Conservation (phyloP, 495 filamentous ascomycete species). For the Aspergillus mulundensis region DNA sequence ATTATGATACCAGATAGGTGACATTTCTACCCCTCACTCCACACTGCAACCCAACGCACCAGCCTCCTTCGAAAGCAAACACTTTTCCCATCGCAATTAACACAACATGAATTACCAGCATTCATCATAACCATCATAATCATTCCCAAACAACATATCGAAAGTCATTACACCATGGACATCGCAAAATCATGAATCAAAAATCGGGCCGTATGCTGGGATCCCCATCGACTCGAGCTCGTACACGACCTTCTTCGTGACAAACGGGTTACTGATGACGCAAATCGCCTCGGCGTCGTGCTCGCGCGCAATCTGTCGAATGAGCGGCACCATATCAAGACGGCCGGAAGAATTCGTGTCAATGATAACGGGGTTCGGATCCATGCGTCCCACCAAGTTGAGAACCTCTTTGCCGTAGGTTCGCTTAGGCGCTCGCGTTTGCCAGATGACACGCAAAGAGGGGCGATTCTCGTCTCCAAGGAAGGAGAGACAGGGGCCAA, state of each 20-base stretch:
- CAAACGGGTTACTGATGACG: constrained; percentile 69
- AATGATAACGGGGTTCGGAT: constrained; percentile 51
- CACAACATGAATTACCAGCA: not conserved
- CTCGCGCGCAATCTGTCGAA: constrained; percentile 53
- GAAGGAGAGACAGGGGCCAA: constrained; percentile 58
- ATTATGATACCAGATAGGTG: no score
- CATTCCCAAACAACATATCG: not conserved
- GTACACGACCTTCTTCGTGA: constrained; percentile 70
- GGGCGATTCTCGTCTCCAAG: constrained; percentile 45
- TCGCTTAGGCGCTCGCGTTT: constrained; percentile 47
- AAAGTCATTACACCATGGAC: not conserved
- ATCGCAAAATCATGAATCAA: constrained; percentile 58
- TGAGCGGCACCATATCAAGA: constrained; percentile 53
- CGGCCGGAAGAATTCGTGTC: constrained; percentile 48
- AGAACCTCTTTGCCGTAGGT: constrained; percentile 54
- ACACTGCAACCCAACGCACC: not conserved
- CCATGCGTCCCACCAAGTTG: constrained; percentile 46
- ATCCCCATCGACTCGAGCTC: constrained; percentile 66
- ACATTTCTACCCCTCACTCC: not conserved
- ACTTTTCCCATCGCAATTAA: not conserved
- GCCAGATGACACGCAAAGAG: constrained; percentile 56
- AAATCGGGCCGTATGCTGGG: constrained; percentile 74
- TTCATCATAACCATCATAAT: not conserved
- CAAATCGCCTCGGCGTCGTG: constrained; percentile 68
- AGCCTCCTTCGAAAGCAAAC: not conserved